A percentile compares a stretch with the other conserved stretches of the same genome.
These are phyloP conservation scores for Globisporangium ultimum DNA, from an alignment of 352 stramenopile species.

Conservation along the genomic window DNA sequence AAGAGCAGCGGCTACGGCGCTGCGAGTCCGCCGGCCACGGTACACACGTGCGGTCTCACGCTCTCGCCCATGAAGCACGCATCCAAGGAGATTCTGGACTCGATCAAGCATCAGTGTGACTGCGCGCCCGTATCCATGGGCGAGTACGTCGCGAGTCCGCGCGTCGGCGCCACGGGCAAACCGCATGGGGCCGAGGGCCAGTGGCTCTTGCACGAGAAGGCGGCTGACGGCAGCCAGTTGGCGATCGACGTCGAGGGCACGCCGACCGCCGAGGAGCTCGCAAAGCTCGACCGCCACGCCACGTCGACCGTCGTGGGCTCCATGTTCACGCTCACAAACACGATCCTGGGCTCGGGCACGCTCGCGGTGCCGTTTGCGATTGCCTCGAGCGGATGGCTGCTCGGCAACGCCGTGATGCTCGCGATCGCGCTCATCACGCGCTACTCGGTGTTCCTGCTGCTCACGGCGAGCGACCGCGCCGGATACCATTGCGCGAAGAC, in stretches of 20 bases:
- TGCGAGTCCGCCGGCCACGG: constrained; percentile 12
- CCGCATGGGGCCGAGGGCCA: constrained; percentile 14
- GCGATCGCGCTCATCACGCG: constrained; percentile 65
- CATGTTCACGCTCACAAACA: constrained; percentile 75
- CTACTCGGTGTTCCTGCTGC: constrained; percentile 71
- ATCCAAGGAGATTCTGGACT: constrained; percentile 51
- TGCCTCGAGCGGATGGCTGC: constrained; percentile 63
- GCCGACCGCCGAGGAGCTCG: constrained; percentile 12
- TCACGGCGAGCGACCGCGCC: constrained; percentile 58
- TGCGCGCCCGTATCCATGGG: constrained; percentile 73
- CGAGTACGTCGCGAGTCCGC: constrained; percentile 69
- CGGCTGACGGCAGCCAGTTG: constrained; percentile 13
- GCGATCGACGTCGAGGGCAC: constrained; percentile 13
- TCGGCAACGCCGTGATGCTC: constrained; percentile 68
- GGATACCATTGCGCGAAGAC: constrained; percentile 62
- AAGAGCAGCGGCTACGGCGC: background rate
- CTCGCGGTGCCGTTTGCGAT: constrained; percentile 72
- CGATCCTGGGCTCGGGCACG: constrained; percentile 70
- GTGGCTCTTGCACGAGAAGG: constrained; percentile 21
- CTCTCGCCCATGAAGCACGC: constrained; percentile 33
- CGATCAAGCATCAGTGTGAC: constrained; percentile 62
- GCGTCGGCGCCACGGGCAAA: constrained; percentile 15
- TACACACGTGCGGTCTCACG: constrained; percentile 35
- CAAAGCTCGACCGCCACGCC: constrained; percentile 21
- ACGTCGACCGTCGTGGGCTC: constrained; percentile 60